Conservation (phyloP, 495 filamentous ascomycete genomes). For the Aspergillus cristatus region DNA sequence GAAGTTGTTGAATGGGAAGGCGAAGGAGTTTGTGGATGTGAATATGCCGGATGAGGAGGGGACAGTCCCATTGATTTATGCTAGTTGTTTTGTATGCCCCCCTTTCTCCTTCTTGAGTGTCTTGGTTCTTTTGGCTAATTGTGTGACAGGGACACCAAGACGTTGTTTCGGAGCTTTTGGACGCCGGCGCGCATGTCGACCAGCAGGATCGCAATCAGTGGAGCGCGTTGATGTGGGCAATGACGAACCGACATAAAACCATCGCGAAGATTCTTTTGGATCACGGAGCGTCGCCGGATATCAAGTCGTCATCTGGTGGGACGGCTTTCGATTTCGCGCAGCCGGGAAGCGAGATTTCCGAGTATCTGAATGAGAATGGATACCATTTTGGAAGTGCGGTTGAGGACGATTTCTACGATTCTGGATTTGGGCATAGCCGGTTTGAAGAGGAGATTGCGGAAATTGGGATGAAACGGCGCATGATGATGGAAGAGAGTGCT, state of each 20-base stretch:
- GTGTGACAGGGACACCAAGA: slow-evolving; percentile 71
- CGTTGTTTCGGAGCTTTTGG: slow-evolving; percentile 74
- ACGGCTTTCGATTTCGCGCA: slow-evolving; percentile 96
- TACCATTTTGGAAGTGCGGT: slow-evolving; percentile 86
- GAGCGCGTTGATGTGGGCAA: slow-evolving; percentile 99
- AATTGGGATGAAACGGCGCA: slow-evolving; percentile 87
- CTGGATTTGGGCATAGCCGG: slow-evolving; percentile 81
- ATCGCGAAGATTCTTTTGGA: slow-evolving; percentile 90
- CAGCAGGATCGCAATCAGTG: slow-evolving; percentile 92
- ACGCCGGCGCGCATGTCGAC: slow-evolving; percentile 85
- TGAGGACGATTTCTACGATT: slow-evolving; percentile 92
- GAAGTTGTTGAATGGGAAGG: slow-evolving; percentile 66
- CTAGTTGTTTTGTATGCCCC: slow-evolving; percentile 87
- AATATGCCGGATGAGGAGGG: slow-evolving; percentile 92
- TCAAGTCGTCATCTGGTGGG: slow-evolving; percentile 85
- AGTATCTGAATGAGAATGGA: slow-evolving; percentile 86
- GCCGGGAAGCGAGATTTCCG: slow-evolving; percentile 91
- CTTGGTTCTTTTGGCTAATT: slow-evolving; percentile 2
- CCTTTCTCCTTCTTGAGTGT: slow-evolving; percentile 2
- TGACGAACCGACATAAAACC: slow-evolving; percentile 94
- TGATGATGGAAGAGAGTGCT: slow-evolving; percentile 99
- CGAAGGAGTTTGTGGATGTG: slow-evolving; percentile 71
- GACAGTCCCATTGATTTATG: slow-evolving; percentile 91
- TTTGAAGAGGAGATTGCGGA: slow-evolving; percentile 98
- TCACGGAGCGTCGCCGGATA: slow-evolving; percentile 88